Evolutionary conservation across 352 stramenopile species (phyloP).

Genomic region (Globisporangium cylindrosporum): DNA sequence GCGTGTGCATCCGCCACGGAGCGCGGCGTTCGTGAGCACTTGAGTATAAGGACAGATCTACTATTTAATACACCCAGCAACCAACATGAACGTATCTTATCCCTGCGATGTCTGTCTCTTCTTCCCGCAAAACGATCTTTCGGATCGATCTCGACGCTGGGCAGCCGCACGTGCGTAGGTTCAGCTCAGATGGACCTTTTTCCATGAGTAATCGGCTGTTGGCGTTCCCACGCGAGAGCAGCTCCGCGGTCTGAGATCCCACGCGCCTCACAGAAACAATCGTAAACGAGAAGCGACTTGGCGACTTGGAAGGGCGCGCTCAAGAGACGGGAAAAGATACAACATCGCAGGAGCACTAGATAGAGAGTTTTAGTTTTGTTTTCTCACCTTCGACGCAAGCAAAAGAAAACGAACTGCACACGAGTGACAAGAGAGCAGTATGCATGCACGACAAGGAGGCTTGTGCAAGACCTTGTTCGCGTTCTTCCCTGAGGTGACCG

Average conservation of each 20-base stretch:
- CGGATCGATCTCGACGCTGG: neutral
- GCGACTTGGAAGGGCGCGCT: neutral
- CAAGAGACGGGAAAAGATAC: too few species aligned
- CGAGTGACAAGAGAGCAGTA: too few species aligned
- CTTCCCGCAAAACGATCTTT: neutral
- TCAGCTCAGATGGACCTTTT: constrained; percentile 2
- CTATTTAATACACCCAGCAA: constrained; percentile 9
- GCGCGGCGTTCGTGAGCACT: constrained; percentile 1
- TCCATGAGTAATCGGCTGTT: neutral
- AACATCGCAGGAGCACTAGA: too few species aligned
- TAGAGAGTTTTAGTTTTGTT: too few species aligned
- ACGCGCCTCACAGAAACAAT: neutral
- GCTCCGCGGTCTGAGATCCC: neutral
- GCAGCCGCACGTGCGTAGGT: neutral
- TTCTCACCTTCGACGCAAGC: too few species aligned
- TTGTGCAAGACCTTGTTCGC: too few species aligned
- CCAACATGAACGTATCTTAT: constrained; percentile 2
- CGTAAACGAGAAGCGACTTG: neutral
- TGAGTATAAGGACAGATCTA: neutral
- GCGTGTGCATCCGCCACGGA: constrained; percentile 71
- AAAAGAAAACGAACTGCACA: too few species aligned
- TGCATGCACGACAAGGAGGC: too few species aligned
- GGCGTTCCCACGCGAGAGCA: neutral
- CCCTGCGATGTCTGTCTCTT: neutral
- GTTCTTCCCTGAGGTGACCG: too few species aligned